phyloP scores from a whole-genome alignment of 2,329 filamentous ascomycete species.

The Septoria petroselini region DNA sequence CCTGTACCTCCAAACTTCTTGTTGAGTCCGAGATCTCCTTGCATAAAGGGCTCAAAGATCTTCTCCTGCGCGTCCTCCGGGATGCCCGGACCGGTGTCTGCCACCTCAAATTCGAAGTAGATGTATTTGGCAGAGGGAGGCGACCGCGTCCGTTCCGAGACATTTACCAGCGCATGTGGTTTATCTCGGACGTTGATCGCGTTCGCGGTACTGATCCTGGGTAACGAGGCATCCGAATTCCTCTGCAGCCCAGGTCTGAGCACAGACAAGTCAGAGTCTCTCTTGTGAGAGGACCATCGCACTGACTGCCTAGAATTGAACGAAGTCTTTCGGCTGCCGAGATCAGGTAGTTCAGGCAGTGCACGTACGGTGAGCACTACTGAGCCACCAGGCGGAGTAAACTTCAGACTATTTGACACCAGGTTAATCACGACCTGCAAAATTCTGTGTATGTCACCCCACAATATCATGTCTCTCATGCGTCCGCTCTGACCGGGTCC shows the following conservation, averaged over 20 bases:
- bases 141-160: constrained; percentile 32
- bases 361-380: constrained; percentile 76
- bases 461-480: constrained; percentile 80
- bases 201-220: constrained; percentile 41
- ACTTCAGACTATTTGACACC: constrained; percentile 88
- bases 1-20: constrained; percentile 90
- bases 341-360: constrained; percentile 55
- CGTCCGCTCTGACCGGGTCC: constrained; percentile 57
- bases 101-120: constrained; percentile 80
- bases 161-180: constrained; percentile 28
- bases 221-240: constrained; percentile 10
- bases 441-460: constrained; percentile 90
- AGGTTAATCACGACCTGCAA: constrained; percentile 91
- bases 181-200: constrained; percentile 46
- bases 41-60: constrained; percentile 92
- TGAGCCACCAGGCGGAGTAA: constrained; percentile 72
- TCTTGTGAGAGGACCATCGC: not conserved
- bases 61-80: constrained; percentile 71
- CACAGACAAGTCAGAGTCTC: constrained; percentile 18
- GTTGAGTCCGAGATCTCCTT: constrained; percentile 83
- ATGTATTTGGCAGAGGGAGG: constrained; percentile 63
- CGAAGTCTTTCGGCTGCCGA: constrained; percentile 47
- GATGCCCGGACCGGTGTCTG: constrained; percentile 85
- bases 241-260: constrained; percentile 7
- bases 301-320: constrained; percentile 25